Percentiles rank a stretch among this genome's conserved stretches.
These are phyloP conservation scores for Haplosporangium sp. DNA, from an alignment of 371 early-diverging fungal genomes.

Conservation along the genomic window DNA sequence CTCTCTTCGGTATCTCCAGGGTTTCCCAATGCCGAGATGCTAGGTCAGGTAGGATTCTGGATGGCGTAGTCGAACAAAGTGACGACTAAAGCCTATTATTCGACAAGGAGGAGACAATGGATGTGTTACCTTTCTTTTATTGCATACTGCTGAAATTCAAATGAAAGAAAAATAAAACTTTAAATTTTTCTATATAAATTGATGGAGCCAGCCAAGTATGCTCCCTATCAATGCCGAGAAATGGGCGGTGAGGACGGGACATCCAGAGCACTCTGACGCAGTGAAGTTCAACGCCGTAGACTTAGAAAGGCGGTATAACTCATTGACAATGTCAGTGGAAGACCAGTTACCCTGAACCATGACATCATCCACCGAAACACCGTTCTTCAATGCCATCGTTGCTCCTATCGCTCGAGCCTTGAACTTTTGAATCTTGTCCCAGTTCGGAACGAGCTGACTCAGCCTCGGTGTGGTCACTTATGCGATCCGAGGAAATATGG, in stretches of 20 bases:
- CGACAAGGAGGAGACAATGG: no score
- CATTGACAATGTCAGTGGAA: slow-evolving; percentile 18
- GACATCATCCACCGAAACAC: slow-evolving; percentile 38
- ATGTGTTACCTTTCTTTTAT: background rate
- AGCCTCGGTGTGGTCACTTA: slow-evolving; percentile 1
- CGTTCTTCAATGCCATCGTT: slow-evolving; percentile 13
- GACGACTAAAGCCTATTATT: no score
- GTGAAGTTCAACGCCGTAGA: slow-evolving; percentile 5
- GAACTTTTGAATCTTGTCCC: background rate
- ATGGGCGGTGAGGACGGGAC: no score
- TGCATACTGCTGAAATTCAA: background rate
- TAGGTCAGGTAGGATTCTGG: no score
- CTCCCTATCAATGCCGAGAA: no score
- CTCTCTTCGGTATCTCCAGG: no score
- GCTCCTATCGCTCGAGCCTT: slow-evolving; percentile 14
- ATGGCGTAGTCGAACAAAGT: no score
- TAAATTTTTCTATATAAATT: no score
- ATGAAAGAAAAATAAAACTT: no score
- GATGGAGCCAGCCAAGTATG: no score
- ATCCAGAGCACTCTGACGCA: background rate
- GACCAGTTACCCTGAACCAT: slow-evolving; percentile 50
- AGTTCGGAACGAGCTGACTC: background rate
- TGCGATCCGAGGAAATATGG: background rate
- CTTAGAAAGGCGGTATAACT: slow-evolving; percentile 6
- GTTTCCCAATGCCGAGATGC: no score